A percentile compares a stretch with the other conserved stretches of the same genome.
phyloP scores from a whole-genome alignment of 202 grass and related monocot species.

The Dendrocalamus latiflorus region DNA sequence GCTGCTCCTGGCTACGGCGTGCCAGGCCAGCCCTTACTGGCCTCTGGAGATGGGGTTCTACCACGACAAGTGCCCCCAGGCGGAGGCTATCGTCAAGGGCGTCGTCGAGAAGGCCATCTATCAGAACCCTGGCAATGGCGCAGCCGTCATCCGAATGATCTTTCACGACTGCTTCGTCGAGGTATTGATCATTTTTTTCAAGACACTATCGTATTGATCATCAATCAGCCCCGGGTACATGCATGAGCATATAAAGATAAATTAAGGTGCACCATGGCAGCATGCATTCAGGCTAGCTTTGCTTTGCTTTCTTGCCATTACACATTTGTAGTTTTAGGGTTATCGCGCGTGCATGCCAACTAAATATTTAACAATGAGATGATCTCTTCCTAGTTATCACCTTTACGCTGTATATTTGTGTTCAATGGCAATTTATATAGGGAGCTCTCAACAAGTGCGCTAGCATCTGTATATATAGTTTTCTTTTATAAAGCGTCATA shows the following conservation, averaged over 20 bases:
- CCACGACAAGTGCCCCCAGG: constrained; percentile 40
- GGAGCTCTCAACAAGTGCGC: no score
- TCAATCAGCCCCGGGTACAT: not conserved
- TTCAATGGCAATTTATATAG: no score
- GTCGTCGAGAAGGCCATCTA: constrained; percentile 30
- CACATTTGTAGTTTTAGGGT: not conserved
- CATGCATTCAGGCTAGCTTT: not conserved
- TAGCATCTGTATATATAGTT: no score
- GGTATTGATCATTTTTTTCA: constrained; percentile 11
- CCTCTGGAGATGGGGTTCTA: constrained; percentile 43
- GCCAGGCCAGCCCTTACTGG: constrained; percentile 32
- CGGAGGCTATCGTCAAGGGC: constrained; percentile 38
- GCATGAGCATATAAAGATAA: not conserved
- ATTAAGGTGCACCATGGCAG: not conserved
- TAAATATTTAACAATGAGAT: not conserved
- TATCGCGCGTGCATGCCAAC: not conserved
- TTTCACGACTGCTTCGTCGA: constrained; percentile 91
- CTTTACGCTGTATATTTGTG: no score
- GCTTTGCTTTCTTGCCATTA: not conserved
- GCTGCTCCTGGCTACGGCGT: constrained; percentile 17
- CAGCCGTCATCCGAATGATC: constrained; percentile 54
- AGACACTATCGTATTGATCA: not conserved
- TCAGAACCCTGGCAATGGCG: constrained; percentile 38
- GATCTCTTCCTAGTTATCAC: not conserved
- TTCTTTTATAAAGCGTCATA: no score